A percentile compares a stretch with the other conserved stretches of the same genome.
These are phyloP conservation scores for Neurospora intermedia DNA, from an alignment of 495 filamentous ascomycete genomes.

Conservation along the genomic window DNA sequence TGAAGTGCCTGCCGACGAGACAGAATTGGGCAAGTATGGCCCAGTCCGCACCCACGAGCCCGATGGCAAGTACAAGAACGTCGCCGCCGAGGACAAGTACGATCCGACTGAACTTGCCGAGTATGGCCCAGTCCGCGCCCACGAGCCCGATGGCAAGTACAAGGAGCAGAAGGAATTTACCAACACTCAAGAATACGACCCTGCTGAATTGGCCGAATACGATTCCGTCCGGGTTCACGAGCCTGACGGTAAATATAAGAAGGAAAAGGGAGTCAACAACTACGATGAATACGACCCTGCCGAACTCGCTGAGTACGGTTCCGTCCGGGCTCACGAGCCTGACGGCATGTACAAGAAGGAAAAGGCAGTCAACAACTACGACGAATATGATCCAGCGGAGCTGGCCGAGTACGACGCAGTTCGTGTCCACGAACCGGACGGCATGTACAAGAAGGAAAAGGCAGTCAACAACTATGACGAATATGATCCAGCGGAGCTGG, in stretches of 20 bases:
- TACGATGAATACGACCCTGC: neutral
- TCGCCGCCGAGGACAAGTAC: neutral
- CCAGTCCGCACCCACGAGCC: neutral
- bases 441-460: conserved; percentile 2
- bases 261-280: conserved; percentile 7
- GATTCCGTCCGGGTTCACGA: conserved; percentile 25
- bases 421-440: conserved; percentile 8
- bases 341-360: conserved; percentile 18
- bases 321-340: conserved; percentile 28
- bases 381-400: neutral
- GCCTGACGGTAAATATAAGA: conserved; percentile 20
- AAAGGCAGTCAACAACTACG: conserved; percentile 7
- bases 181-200: neutral
- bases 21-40: neutral
- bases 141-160: conserved; percentile 12
- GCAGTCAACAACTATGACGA: neutral
- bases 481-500: conserved; percentile 17
- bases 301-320: conserved; percentile 2
- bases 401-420: neutral
- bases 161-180: neutral
- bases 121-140: neutral
- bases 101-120: neutral
- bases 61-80: neutral
- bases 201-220: conserved; percentile 20
- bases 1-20: neutral